These are phyloP conservation scores for Pseudocercospora eumusae DNA, from an alignment of 2,329 filamentous ascomycete species.

Conservation along the genomic window DNA sequence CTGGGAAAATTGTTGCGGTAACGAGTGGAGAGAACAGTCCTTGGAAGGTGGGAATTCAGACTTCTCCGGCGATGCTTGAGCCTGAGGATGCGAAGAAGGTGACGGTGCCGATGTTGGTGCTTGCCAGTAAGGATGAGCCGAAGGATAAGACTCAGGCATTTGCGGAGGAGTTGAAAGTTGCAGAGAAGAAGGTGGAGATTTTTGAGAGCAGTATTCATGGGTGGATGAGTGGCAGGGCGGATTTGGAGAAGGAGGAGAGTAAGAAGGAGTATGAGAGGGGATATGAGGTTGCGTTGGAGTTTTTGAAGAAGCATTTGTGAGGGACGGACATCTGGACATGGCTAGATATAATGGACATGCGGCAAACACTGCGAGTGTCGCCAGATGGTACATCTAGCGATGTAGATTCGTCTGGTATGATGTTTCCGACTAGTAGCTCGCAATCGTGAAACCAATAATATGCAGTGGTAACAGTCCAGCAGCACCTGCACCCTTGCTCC, in stretches of 20 bases:
- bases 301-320: slow-evolving; percentile 49
- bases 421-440: no score
- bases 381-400: no score
- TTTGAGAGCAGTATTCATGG: slow-evolving; percentile 49
- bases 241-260: slow-evolving; percentile 45
- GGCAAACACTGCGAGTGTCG: no score
- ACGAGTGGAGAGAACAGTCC: slow-evolving; percentile 10
- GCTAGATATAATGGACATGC: no score
- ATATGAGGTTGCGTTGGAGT: slow-evolving; percentile 48
- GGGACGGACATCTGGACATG: not conserved
- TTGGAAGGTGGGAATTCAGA: slow-evolving; percentile 19
- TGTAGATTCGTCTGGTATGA: not conserved
- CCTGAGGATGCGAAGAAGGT: slow-evolving; percentile 22
- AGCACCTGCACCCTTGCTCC: not conserved
- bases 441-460: no score
- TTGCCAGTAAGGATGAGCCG: slow-evolving; percentile 24
- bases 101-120: slow-evolving; percentile 18
- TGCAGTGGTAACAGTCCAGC: no score
- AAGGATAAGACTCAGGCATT: slow-evolving; percentile 40
- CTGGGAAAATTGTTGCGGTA: slow-evolving; percentile 21
- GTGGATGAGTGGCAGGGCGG: slow-evolving; percentile 45
- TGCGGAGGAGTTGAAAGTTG: slow-evolving; percentile 41
- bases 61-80: slow-evolving; percentile 13
- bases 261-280: slow-evolving; percentile 48
- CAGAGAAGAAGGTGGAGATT: slow-evolving; percentile 48